phyloP scores from a whole-genome alignment of 139 green algal species.

The Marvania coccoides region DNA sequence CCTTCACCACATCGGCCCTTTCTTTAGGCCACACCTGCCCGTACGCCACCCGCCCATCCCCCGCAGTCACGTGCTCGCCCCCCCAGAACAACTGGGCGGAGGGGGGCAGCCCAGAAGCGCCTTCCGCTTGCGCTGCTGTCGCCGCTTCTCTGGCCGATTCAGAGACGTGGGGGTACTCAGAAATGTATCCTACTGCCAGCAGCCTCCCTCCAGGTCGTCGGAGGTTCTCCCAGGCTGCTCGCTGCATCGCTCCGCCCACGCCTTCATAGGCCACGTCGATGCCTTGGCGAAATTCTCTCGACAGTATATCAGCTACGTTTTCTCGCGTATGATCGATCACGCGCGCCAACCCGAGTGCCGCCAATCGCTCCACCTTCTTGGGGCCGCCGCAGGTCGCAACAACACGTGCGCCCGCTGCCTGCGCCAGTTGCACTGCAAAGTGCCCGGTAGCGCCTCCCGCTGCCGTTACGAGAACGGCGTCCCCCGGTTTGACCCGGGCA shows the following conservation, averaged over 20 bases:
- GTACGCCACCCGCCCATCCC: constrained; percentile 20
- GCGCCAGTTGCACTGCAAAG: constrained; percentile 57
- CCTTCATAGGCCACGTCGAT: constrained; percentile 64
- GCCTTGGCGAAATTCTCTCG: constrained; percentile 36
- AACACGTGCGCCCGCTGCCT: constrained; percentile 31
- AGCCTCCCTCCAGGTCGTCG: constrained; percentile 31
- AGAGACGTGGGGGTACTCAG: constrained; percentile 50
- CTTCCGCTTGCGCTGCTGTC: background rate
- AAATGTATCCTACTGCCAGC: constrained; percentile 58
- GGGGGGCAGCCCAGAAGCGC: constrained; percentile 5
- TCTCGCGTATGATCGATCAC: constrained; percentile 45
- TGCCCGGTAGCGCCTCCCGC: constrained; percentile 58
- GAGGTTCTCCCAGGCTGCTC: constrained; percentile 34
- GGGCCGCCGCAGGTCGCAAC: constrained; percentile 34
- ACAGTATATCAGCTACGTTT: constrained; percentile 38
- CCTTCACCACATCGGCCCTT: background rate
- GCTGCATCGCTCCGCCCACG: constrained; percentile 50
- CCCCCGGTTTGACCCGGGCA: constrained; percentile 21
- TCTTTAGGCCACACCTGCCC: constrained; percentile 54
- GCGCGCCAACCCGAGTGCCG: constrained; percentile 15
- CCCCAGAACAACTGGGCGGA: constrained; percentile 43
- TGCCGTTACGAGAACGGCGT: constrained; percentile 53
- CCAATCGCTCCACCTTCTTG: constrained; percentile 28
- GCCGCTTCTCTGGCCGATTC: background rate
- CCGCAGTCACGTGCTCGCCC: constrained; percentile 7